Evolutionary conservation across 2,329 filamentous ascomycete genomes (phyloP).

Genomic region (Fusarium decemcellulare): DNA sequence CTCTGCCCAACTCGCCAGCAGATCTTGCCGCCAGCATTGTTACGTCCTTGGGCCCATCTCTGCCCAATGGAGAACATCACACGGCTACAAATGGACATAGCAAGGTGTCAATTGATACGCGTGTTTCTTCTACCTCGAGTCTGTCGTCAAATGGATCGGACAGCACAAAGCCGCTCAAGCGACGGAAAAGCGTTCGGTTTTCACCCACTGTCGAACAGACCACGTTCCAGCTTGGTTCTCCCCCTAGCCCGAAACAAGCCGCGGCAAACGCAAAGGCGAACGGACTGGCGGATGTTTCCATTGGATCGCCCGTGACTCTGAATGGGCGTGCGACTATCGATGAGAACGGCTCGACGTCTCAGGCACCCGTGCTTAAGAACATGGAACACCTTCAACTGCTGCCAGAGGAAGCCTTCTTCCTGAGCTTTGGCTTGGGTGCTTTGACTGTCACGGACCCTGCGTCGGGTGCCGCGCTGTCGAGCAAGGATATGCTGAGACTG

Average conservation of each 20-base stretch:
- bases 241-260: slow-evolving; percentile 62
- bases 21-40: slow-evolving; percentile 46
- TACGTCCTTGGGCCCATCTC: neutral
- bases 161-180: slow-evolving; percentile 50
- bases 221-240: slow-evolving; percentile 68
- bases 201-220: slow-evolving; percentile 77
- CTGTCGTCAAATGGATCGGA: slow-evolving; percentile 41
- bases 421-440: slow-evolving; percentile 84
- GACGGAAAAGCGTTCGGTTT: slow-evolving; percentile 78
- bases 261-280: slow-evolving; percentile 29
- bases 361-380: slow-evolving; percentile 54
- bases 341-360: neutral
- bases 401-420: slow-evolving; percentile 92
- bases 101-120: slow-evolving; percentile 14
- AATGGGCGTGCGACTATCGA: slow-evolving; percentile 9
- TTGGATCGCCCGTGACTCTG: slow-evolving; percentile 23
- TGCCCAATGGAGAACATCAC: neutral
- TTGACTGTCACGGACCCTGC: slow-evolving; percentile 72
- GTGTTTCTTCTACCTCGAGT: slow-evolving; percentile 14
- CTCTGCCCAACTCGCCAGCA: slow-evolving; percentile 68
- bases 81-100: neutral
- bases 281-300: slow-evolving; percentile 19
- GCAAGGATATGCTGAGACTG: slow-evolving; percentile 72
- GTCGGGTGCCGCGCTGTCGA: slow-evolving; percentile 62
- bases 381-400: slow-evolving; percentile 93